These are phyloP conservation scores for Leptodermis oblonga DNA, from an alignment of 257 asterid genomes.

Conservation along the genomic window DNA sequence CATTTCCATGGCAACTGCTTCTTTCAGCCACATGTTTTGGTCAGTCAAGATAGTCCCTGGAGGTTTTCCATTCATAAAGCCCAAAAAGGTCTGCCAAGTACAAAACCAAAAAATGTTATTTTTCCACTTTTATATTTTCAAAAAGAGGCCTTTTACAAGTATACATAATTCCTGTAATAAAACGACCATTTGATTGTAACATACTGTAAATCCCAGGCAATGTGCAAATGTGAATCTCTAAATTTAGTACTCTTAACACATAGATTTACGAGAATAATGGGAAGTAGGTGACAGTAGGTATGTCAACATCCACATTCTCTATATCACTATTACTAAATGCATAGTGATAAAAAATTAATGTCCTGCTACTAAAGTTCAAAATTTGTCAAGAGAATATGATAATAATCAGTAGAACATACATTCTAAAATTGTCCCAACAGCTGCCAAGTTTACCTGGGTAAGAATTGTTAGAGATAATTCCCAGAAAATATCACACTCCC, in stretches of 20 bases:
- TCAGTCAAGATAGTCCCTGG: constrained; percentile 54
- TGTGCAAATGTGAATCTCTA: background rate
- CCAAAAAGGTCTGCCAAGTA: constrained; percentile 40
- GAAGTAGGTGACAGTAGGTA: background rate
- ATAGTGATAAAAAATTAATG: no score
- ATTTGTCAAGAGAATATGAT: background rate
- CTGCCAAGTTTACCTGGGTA: background rate
- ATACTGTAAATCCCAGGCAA: background rate
- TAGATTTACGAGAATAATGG: background rate
- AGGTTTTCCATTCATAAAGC: constrained; percentile 50
- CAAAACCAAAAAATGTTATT: constrained; percentile 5
- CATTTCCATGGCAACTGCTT: constrained; percentile 48
- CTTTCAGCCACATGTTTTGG: constrained; percentile 59
- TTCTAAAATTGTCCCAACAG: background rate
- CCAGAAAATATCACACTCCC: background rate
- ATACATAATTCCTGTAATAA: background rate
- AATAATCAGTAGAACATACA: background rate
- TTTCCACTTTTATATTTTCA: no score
- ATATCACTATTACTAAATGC: background rate
- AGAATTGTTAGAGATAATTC: background rate
- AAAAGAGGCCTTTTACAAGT: no score
- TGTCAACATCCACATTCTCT: background rate
- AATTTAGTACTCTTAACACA: background rate
- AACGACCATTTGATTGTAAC: background rate
- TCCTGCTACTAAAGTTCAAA: background rate